Base-by-base conservation (phyloP, 495 filamentous ascomycete species). In the Trichoderma virens region DNA sequence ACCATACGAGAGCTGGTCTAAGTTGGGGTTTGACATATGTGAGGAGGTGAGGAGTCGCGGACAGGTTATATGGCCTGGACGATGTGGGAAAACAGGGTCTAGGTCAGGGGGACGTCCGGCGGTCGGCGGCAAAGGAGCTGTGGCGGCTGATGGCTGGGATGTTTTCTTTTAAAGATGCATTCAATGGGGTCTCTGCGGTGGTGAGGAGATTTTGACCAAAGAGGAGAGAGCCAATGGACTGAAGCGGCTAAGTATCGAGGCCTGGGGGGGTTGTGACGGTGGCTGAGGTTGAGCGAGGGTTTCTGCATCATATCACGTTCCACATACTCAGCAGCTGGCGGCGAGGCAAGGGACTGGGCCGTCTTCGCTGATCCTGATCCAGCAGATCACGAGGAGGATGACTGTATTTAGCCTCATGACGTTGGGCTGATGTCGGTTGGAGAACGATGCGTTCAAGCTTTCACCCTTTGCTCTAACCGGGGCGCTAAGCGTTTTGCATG, bases 311-410 rank as follows among this genome's bases (percentile, higher is more conserved):
- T 28, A 31, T 56, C 51, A 56, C 25, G 51, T 56, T 56, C 27
- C 51, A 14, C 51, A 51, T 2, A n/a, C 8, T 9, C 2, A 16
- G n/a, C 18, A 11, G n/a, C 23, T 25, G 45, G 23, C n/a, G 45
- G 16, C 23, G 11, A 56, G 25, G 51, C 51, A 18, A 30, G 27
- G 27, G 23, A 13, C 51, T 27, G 51, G 23, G 25, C 27, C 51
- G 51, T 56, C 25, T 56, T 56, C 25, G 51, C 51, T 56, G 51
- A 56, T 56, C 34, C 51, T n/a, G n/a, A n/a, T n/a, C n/a, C 51
- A 30, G 23, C 27, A 14, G 51, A 56, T 56, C 51, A 56, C 51
- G 51, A 56, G 51, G 51, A 27, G 25, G 51, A 56, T 56, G 51
- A 56, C 51, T 30, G 51, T 56, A 30, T 28, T 56, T 28, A 30